Conservation (phyloP, 257 asterid genomes). For the Jacaranda mimosifolia region DNA sequence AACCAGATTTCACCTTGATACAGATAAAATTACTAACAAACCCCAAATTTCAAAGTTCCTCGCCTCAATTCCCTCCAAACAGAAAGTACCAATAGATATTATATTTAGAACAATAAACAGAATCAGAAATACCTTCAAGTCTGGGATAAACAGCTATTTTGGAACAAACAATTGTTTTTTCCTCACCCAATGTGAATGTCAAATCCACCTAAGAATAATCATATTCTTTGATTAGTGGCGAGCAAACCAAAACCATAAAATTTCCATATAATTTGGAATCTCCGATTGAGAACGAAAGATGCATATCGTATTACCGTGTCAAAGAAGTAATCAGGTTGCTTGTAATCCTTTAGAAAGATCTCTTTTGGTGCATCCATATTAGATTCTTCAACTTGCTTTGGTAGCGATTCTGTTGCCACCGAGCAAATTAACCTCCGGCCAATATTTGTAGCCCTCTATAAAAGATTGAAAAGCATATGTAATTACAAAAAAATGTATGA, state of each 20-base stretch:
- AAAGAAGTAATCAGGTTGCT: constrained; percentile 69
- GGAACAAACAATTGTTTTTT: constrained; percentile 64
- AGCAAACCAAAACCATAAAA: not conserved
- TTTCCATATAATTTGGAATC: not conserved
- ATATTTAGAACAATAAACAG: not conserved
- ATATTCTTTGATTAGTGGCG: not conserved
- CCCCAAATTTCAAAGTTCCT: not conserved
- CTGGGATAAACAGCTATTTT: constrained; percentile 66
- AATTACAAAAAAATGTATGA: not conserved
- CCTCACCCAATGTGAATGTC: constrained; percentile 75
- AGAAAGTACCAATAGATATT: not conserved
- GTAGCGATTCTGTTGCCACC: constrained; percentile 60
- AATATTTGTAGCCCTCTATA: constrained; percentile 45
- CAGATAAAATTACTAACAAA: not conserved
- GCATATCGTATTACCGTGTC: constrained; percentile 49
- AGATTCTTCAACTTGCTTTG: constrained; percentile 66
- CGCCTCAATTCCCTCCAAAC: not conserved
- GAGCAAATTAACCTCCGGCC: constrained; percentile 60
- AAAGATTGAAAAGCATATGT: constrained; percentile 11
- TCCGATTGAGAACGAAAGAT: not conserved
- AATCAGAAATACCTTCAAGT: constrained; percentile 60
- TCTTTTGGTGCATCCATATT: constrained; percentile 72
- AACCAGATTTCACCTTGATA: too few species aligned
- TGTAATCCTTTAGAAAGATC: constrained; percentile 72
- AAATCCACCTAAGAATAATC: constrained; percentile 63